These are phyloP conservation scores for Rhododendron ferrugineum DNA, from an alignment of 148 eudicot genomes.

Conservation along the genomic window DNA sequence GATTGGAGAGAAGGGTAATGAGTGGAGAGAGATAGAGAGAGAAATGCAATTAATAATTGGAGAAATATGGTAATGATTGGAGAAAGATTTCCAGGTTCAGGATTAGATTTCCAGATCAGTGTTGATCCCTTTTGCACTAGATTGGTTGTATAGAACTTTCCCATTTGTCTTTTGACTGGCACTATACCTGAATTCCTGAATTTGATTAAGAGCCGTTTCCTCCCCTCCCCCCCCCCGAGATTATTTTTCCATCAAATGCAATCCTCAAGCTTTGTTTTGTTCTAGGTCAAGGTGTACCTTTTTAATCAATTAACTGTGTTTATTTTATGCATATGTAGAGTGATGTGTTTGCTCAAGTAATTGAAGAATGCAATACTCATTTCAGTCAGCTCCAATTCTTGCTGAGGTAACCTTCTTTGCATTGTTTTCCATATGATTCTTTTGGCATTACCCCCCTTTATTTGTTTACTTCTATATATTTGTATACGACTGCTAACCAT, in stretches of 20 bases:
- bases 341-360: constrained; percentile 70
- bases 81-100: too few relatives aligned
- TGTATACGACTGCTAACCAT: not conserved
- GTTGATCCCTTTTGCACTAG: too few relatives aligned
- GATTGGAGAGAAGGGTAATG: too few relatives aligned
- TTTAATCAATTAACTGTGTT: constrained; percentile 4
- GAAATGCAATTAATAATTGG: too few relatives aligned
- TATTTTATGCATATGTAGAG: constrained; percentile 38
- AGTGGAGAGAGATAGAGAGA: too few relatives aligned
- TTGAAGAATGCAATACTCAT: constrained; percentile 77
- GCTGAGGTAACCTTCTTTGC: constrained; percentile 48
- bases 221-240: too few relatives aligned
- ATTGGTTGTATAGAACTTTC: too few relatives aligned
- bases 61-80: too few relatives aligned
- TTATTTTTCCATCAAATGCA: not conserved
- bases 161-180: too few relatives aligned
- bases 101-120: too few relatives aligned
- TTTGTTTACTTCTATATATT: not conserved
- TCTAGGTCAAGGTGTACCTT: not conserved
- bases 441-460: not conserved
- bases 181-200: too few relatives aligned
- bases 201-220: too few relatives aligned
- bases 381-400: constrained; percentile 57
- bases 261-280: not conserved
- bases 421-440: not conserved